A percentile compares a stretch with the other conserved stretches of the same genome.
phyloP scores from a whole-genome alignment of 2,329 filamentous ascomycete species.

The Parastagonospora nodorum region DNA sequence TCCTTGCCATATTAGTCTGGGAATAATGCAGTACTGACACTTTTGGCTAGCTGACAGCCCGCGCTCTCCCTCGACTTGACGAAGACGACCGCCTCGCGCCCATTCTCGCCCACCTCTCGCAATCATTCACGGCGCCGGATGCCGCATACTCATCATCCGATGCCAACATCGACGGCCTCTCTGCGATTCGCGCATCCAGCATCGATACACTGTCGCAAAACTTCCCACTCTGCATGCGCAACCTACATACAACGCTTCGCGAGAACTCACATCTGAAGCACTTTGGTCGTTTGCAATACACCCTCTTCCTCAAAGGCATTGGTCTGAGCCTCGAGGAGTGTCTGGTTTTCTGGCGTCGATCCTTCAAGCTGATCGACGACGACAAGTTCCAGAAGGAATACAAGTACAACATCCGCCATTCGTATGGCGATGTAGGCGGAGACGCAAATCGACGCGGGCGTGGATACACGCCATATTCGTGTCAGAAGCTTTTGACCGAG shows the following conservation, averaged over 20 bases:
- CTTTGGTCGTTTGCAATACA: slow-evolving; percentile 90
- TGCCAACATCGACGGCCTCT: slow-evolving; percentile 77
- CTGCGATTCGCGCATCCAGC: slow-evolving; percentile 62
- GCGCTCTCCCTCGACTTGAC: slow-evolving; percentile 87
- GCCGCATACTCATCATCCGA: slow-evolving; percentile 74
- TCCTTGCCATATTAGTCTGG: not conserved
- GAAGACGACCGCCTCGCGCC: slow-evolving; percentile 90
- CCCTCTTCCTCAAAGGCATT: slow-evolving; percentile 94
- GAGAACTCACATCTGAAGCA: slow-evolving; percentile 93
- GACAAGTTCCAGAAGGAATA: slow-evolving; percentile 98
- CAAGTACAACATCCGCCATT: slow-evolving; percentile 93
- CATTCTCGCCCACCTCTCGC: slow-evolving; percentile 81
- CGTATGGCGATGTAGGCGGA: slow-evolving; percentile 92
- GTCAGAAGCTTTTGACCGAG: slow-evolving; percentile 93
- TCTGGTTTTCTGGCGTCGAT: slow-evolving; percentile 86
- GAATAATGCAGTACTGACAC: slow-evolving; percentile 4
- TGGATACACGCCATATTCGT: slow-evolving; percentile 90
- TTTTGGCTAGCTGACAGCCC: slow-evolving; percentile 72
- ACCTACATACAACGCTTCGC: slow-evolving; percentile 82
- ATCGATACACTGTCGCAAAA: slow-evolving; percentile 77
- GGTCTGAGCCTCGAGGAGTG: slow-evolving; percentile 91
- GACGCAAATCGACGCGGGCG: slow-evolving; percentile 84
- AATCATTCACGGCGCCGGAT: slow-evolving; percentile 93
- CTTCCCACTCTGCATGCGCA: slow-evolving; percentile 93
- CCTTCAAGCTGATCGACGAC: slow-evolving; percentile 86